Evolutionary conservation across 306 rosid genomes (phyloP).

Genomic region (Lagenaria siceraria): DNA sequence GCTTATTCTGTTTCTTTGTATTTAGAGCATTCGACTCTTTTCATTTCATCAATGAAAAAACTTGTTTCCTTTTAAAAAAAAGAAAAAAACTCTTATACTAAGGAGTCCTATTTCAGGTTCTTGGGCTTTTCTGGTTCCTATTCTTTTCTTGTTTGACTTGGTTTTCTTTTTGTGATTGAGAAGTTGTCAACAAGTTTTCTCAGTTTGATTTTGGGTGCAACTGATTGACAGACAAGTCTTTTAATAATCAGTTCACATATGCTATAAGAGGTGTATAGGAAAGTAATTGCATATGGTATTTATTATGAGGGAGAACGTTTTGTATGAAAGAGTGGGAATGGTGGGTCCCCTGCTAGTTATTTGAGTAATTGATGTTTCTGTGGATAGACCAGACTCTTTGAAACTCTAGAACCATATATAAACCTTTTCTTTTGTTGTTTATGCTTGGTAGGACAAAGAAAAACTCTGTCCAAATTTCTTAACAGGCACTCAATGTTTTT

Average conservation of each 20-base stretch:
- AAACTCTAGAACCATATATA: background rate
- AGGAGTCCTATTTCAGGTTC: background rate
- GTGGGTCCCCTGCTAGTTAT: background rate
- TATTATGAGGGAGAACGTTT: background rate
- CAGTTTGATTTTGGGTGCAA: background rate
- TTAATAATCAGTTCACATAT: background rate
- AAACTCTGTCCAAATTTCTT: background rate
- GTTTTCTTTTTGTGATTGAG: background rate
- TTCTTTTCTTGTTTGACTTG: background rate
- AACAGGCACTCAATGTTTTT: background rate
- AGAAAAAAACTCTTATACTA: too few species aligned
- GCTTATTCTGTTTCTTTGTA: too few species aligned
- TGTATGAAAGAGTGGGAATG: background rate
- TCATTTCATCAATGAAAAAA: too few species aligned
- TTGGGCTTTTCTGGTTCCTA: background rate
- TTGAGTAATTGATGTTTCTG: background rate
- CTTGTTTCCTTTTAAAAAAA: too few species aligned
- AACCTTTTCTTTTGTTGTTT: conserved; percentile 1
- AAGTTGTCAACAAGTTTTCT: background rate
- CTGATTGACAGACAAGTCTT: background rate
- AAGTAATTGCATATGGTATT: background rate
- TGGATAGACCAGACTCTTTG: background rate
- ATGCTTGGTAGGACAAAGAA: background rate
- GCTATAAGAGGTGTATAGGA: background rate
- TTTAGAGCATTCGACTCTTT: too few species aligned